Percentiles rank a stretch among this genome's conserved stretches.
Conservation (phyloP, 805 yeast genomes). For the Yarrowia osloensis region DNA sequence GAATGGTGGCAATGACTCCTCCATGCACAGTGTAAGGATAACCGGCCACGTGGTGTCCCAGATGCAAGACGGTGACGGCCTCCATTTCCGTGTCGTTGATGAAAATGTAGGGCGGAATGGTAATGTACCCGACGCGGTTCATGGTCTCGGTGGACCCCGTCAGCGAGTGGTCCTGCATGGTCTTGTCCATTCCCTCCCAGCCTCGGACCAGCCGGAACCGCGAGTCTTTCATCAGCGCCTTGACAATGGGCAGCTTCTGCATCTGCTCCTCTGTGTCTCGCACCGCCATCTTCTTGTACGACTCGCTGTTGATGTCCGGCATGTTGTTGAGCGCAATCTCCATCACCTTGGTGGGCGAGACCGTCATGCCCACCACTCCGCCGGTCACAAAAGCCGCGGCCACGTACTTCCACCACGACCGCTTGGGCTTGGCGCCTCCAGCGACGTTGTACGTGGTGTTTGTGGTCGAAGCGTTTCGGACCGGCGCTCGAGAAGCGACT, state of each 20-base stretch:
- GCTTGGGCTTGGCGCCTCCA: background rate
- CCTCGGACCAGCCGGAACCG: constrained; percentile 28
- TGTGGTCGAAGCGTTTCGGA: background rate
- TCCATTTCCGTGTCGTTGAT: constrained; percentile 58
- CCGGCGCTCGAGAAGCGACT: background rate
- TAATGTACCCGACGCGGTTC: constrained; percentile 74
- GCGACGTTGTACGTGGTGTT: constrained; percentile 6
- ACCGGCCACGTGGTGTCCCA: constrained; percentile 79
- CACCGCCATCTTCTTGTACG: background rate
- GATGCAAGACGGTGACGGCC: constrained; percentile 67
- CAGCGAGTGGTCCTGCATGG: constrained; percentile 37
- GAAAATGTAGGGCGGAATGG: constrained; percentile 70
- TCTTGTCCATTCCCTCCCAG: constrained; percentile 29
- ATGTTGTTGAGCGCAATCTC: constrained; percentile 13
- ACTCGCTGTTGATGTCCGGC: constrained; percentile 19
- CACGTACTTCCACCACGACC: constrained; percentile 22
- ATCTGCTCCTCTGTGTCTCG: constrained; percentile 20
- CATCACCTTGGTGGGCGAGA: constrained; percentile 28
- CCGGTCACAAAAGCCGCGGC: constrained; percentile 21
- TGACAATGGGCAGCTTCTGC: constrained; percentile 16
- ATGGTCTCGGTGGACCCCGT: constrained; percentile 52
- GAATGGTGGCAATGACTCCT: constrained; percentile 77
- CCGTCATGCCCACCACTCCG: constrained; percentile 12
- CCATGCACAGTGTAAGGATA: constrained; percentile 87
- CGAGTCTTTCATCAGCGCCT: constrained; percentile 13